A percentile compares a stretch with the other conserved stretches of the same genome.
Evolutionary conservation across 73 alveolate genomes (phyloP).

Genomic region (Paramecium pentaurelia): DNA sequence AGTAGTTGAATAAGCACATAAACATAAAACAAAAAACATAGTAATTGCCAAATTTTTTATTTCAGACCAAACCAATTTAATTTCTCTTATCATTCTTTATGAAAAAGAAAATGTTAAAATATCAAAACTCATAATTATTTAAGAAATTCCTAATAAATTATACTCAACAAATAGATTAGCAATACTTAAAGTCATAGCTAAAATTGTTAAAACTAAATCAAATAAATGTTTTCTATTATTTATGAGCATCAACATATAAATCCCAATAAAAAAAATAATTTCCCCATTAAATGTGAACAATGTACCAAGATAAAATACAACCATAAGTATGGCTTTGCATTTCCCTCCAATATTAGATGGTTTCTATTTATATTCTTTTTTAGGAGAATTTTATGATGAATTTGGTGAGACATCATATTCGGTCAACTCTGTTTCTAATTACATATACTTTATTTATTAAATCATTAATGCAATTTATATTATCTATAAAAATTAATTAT

Average conservation of each 20-base stretch:
- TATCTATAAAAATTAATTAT: not conserved
- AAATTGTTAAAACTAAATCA: not conserved
- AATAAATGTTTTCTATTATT: not conserved
- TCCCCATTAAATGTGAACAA: not conserved
- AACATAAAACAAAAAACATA: not conserved
- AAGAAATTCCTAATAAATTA: not conserved
- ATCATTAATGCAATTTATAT: not conserved
- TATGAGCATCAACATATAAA: not conserved
- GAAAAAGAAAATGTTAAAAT: not conserved
- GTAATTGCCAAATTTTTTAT: not conserved
- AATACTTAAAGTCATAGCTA: not conserved
- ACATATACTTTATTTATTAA: slow-evolving; percentile 19
- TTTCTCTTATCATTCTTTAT: not conserved
- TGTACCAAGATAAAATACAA: not conserved
- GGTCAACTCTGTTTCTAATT: slow-evolving; percentile 13
- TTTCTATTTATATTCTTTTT: not conserved
- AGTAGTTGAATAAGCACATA: slow-evolving; percentile 18
- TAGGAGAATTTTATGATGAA: not conserved
- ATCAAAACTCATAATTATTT: not conserved
- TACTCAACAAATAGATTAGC: not conserved
- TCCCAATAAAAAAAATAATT: not conserved
- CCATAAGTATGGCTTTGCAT: not conserved
- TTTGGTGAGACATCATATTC: not conserved
- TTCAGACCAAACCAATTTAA: not conserved
- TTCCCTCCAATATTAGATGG: not conserved